These are phyloP conservation scores for Fusarium fracticaudum DNA, from an alignment of 2,329 filamentous ascomycete genomes.

Conservation along the genomic window DNA sequence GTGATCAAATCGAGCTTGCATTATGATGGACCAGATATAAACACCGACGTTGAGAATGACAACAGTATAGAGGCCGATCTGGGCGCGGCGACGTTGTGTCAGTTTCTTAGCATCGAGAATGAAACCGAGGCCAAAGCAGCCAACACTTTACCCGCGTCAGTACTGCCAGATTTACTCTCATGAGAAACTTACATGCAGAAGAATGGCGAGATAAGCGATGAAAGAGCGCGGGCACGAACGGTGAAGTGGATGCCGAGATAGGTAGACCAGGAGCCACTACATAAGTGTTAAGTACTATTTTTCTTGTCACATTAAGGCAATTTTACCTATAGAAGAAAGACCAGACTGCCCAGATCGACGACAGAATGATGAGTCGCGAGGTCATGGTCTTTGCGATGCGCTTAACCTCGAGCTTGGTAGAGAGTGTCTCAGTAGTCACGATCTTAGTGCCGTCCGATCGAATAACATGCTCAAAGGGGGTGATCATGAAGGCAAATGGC, in stretches of 20 bases:
- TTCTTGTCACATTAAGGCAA: fast-evolving
- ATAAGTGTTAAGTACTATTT: fast-evolving
- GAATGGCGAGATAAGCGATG: constrained; percentile 8
- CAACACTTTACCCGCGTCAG: background rate
- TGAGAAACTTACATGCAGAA: background rate
- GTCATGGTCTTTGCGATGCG: constrained; percentile 15
- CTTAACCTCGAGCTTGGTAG: constrained; percentile 5
- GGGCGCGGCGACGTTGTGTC: constrained; percentile 5
- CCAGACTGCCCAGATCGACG: background rate
- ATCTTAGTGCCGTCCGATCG: constrained; percentile 15
- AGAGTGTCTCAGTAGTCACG: background rate
- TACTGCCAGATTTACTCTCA: fast-evolving
- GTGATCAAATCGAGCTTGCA: background rate
- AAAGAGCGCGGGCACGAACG: background rate
- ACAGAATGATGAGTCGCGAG: background rate
- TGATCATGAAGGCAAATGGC: constrained; percentile 12
- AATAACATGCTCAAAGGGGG: background rate
- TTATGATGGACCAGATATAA: constrained; percentile 12
- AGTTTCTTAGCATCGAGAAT: constrained; percentile 6
- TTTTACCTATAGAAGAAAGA: constrained; percentile 10
- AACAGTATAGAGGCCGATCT: constrained; percentile 2
- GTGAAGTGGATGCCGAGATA: constrained; percentile 18
- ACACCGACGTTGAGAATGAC: constrained; percentile 3
- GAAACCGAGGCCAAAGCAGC: constrained; percentile 5
- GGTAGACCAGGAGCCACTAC: constrained; percentile 8